A percentile compares a stretch with the other conserved stretches of the same genome.
phyloP scores from a whole-genome alignment of 257 asterid genomes.

The Solanum clarkiae region DNA sequence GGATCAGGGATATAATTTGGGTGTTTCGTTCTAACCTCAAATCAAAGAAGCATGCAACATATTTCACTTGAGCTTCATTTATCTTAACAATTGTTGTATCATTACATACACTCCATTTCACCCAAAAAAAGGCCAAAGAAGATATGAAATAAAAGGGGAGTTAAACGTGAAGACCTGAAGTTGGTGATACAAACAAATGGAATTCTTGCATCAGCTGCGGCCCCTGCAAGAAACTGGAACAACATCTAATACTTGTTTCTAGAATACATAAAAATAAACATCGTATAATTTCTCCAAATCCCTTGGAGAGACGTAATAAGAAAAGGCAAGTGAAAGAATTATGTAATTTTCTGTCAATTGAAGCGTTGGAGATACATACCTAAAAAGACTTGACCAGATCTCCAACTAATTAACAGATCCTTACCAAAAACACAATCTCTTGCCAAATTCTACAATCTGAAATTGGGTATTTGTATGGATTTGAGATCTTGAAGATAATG shows the following conservation, averaged over 20 bases:
- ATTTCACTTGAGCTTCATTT: not conserved
- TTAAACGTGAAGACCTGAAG: constrained; percentile 48
- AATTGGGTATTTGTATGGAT: no score
- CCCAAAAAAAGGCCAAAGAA: not conserved
- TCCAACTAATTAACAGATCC: no score
- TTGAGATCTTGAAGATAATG: no score
- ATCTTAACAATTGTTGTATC: not conserved
- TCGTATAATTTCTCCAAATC: not conserved
- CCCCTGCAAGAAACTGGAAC: constrained; percentile 96
- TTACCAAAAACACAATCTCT: no score
- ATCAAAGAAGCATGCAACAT: not conserved
- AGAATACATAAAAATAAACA: not conserved
- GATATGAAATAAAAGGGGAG: not conserved
- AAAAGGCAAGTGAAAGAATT: constrained; percentile 17
- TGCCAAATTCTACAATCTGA: no score
- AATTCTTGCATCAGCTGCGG: constrained; percentile 98
- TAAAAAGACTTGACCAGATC: no score
- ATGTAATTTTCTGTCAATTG: not conserved
- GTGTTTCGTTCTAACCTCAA: not conserved
- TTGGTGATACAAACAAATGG: constrained; percentile 90
- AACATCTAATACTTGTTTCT: constrained; percentile 80
- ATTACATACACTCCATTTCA: not conserved
- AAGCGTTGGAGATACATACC: no score
- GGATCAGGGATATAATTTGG: not conserved
- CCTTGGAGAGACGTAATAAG: not conserved